These are phyloP conservation scores for Phytophthora cactorum DNA, from an alignment of 352 stramenopile species.

Conservation along the genomic window DNA sequence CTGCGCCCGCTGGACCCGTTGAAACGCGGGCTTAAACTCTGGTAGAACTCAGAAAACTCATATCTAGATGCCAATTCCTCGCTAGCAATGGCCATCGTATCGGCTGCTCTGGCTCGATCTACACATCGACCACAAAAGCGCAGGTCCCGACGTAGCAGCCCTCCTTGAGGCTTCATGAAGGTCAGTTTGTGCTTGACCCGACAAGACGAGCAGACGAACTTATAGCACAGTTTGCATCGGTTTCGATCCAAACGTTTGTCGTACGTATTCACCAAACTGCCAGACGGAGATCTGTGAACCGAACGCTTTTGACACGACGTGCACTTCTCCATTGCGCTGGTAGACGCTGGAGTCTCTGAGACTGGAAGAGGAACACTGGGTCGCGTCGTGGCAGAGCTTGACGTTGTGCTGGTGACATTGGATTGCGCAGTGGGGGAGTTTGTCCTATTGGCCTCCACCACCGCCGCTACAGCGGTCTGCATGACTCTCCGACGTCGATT, in stretches of 20 bases:
- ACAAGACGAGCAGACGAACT: conserved; percentile 42
- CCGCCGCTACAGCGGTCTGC: conserved; percentile 21
- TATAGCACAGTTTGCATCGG: conserved; percentile 39
- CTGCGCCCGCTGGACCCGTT: too few species aligned
- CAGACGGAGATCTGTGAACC: conserved; percentile 9
- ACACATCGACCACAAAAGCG: conserved; percentile 39
- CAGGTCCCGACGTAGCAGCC: conserved; percentile 27
- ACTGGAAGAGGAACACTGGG: conserved; percentile 18
- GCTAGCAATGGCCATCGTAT: conserved; percentile 32
- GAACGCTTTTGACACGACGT: conserved; percentile 39
- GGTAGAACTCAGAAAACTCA: conserved; percentile 28
- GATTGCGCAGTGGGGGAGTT: conserved; percentile 25
- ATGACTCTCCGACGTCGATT: conserved; percentile 13
- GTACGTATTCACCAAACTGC: conserved; percentile 22
- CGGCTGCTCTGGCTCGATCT: conserved; percentile 20
- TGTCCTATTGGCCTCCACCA: conserved; percentile 19
- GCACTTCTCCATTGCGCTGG: conserved; percentile 25
- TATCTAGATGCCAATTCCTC: conserved; percentile 29
- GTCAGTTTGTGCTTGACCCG: conserved; percentile 34
- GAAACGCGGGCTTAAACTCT: conserved; percentile 16
- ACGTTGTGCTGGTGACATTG: conserved; percentile 28
- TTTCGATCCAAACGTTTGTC: conserved; percentile 26
- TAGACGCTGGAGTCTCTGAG: background rate
- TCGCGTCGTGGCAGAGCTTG: conserved; percentile 30
- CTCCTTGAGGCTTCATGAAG: conserved; percentile 29